Percentiles rank a stretch among this genome's conserved stretches.
These are phyloP conservation scores for Neofusicoccum laricinum DNA, from an alignment of 2,329 filamentous ascomycete genomes.

Conservation along the genomic window DNA sequence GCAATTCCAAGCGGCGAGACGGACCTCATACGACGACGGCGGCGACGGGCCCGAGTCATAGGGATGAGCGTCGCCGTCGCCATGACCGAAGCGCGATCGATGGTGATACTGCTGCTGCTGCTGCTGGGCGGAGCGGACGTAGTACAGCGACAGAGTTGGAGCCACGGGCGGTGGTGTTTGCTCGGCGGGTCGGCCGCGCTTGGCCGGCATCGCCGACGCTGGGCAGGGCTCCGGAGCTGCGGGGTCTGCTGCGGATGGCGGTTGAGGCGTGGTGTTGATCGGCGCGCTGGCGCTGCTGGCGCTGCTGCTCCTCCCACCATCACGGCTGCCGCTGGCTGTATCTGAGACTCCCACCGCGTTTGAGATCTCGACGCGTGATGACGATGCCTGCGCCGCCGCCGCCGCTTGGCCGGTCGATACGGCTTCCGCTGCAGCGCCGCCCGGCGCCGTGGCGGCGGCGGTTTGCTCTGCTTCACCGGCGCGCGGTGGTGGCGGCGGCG, in stretches of 20 bases:
- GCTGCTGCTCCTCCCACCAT: neutral
- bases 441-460: neutral
- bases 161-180: neutral
- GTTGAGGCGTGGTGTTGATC: neutral
- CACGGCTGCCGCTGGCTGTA: neutral
- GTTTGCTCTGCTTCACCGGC: neutral
- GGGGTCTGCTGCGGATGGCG: neutral
- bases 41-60: neutral
- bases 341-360: neutral
- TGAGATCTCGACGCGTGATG: neutral
- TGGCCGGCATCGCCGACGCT: neutral
- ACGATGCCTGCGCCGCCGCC: neutral
- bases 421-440: neutral
- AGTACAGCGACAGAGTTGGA: slow-evolving; percentile 52
- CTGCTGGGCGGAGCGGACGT: slow-evolving; percentile 60
- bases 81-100: slow-evolving; percentile 24
- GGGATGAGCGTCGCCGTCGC: neutral
- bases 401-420: neutral
- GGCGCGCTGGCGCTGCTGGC: neutral
- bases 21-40: slow-evolving; percentile 63
- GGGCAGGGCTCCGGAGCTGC: neutral
- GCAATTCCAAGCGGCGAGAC: slow-evolving; percentile 78
- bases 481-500: neutral
- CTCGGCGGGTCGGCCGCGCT: neutral
- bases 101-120: slow-evolving; percentile 35